Conservation (phyloP, 2,329 filamentous ascomycete genomes). For the Aspergillus melleus region DNA sequence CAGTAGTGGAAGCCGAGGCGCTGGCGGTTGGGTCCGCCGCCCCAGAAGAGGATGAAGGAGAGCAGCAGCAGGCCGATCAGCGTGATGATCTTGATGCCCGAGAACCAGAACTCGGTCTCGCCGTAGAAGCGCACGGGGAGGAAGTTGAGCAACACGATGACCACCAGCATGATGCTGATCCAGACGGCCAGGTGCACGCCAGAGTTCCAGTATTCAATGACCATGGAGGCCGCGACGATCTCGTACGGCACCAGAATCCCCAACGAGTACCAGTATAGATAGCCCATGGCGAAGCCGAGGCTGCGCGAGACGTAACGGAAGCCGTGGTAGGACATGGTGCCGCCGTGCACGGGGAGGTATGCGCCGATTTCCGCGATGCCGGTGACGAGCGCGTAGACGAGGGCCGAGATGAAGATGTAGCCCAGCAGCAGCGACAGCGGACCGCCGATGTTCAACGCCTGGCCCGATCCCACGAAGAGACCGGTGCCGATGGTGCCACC, state of each 20-base stretch:
- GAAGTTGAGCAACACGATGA: slow-evolving; percentile 55
- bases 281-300: slow-evolving; percentile 45
- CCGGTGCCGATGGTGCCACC: slow-evolving; percentile 60
- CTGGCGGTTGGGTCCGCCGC: slow-evolving; percentile 54
- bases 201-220: slow-evolving; percentile 63
- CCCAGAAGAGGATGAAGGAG: slow-evolving; percentile 57
- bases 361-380: slow-evolving; percentile 44
- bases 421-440: slow-evolving; percentile 55
- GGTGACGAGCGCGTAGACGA: slow-evolving; percentile 52
- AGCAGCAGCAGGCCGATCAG: slow-evolving; percentile 54
- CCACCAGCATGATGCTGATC: slow-evolving; percentile 59
- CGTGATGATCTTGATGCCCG: slow-evolving; percentile 53
- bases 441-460: slow-evolving; percentile 53
- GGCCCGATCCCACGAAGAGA: slow-evolving; percentile 56
- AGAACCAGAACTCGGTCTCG: slow-evolving; percentile 57
- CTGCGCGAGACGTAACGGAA: slow-evolving; percentile 46
- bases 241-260: slow-evolving; percentile 56
- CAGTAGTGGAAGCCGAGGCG: slow-evolving; percentile 55
- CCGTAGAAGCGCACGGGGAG: slow-evolving; percentile 53
- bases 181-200: slow-evolving; percentile 47
- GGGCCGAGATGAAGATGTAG: slow-evolving; percentile 50
- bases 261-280: slow-evolving; percentile 50
- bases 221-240: slow-evolving; percentile 64
- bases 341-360: slow-evolving; percentile 47
- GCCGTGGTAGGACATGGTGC: slow-evolving; percentile 46